Percentiles rank a stretch among this genome's conserved stretches.
phyloP scores from a whole-genome alignment of 163 green algal genomes.

The Prototheca wickerhamii region DNA sequence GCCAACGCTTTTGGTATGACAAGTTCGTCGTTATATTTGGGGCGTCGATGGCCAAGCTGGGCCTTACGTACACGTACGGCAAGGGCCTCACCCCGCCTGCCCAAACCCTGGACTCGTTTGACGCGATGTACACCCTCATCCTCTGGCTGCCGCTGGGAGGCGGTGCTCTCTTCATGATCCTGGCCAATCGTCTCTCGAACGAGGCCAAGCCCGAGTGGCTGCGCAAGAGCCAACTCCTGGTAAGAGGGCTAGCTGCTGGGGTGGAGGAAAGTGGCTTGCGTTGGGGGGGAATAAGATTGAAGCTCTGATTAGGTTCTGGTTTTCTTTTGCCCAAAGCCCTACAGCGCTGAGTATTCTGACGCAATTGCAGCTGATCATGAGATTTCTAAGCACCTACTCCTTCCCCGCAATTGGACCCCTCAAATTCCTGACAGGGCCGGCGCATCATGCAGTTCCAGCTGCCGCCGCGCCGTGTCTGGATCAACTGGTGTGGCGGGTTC shows the following conservation, averaged over 20 bases:
- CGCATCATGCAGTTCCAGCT: slow-evolving; percentile 23
- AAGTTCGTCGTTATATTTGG: background rate
- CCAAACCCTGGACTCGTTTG: slow-evolving; percentile 6
- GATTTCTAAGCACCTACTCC: background rate
- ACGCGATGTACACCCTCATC: slow-evolving; percentile 2
- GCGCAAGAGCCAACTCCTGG: background rate
- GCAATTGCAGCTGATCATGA: background rate
- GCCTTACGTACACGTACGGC: background rate
- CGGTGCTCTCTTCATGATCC: background rate
- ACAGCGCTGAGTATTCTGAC: background rate
- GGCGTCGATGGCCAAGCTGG: background rate
- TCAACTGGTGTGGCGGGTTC: slow-evolving; percentile 30
- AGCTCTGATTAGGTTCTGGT: background rate
- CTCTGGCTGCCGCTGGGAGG: slow-evolving; percentile 4
- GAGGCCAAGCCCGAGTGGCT: background rate
- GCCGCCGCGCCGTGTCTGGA: slow-evolving; percentile 21
- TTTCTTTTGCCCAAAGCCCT: background rate
- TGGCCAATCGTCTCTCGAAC: background rate
- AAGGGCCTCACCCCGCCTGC: background rate
- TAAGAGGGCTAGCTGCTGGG: background rate
- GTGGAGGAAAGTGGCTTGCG: background rate
- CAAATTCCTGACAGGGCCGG: slow-evolving; percentile 6
- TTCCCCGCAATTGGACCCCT: background rate
- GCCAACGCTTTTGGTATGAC: background rate
- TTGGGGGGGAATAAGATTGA: background rate